phyloP scores from a whole-genome alignment of 2,329 filamentous ascomycete genomes.

The Hymenoscyphus infarciens region DNA sequence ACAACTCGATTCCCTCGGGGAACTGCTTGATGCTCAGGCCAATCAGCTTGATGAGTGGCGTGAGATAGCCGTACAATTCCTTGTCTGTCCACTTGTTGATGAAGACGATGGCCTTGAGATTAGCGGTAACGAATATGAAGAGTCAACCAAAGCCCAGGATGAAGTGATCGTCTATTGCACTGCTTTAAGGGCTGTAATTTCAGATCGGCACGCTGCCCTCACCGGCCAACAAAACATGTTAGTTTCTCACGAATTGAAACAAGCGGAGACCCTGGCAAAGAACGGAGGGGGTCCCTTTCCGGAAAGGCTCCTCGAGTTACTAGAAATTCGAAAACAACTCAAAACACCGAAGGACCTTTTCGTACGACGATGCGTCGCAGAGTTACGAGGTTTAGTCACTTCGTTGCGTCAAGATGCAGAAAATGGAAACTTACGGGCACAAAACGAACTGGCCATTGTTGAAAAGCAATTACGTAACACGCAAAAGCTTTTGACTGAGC shows the following conservation, averaged over 20 bases:
- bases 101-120: conserved; percentile 71
- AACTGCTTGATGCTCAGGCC: conserved; percentile 68
- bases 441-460: conserved; percentile 62
- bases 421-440: conserved; percentile 51
- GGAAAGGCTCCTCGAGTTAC: conserved; percentile 52
- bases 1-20: conserved; percentile 61
- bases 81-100: conserved; percentile 75
- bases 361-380: conserved; percentile 65
- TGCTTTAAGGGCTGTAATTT: conserved; percentile 68
- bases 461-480: conserved; percentile 59
- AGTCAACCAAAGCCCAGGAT: conserved; percentile 83
- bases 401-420: conserved; percentile 56
- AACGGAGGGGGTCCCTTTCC: conserved; percentile 69
- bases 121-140: conserved; percentile 86
- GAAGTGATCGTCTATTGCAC: conserved; percentile 85
- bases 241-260: conserved; percentile 67
- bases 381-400: conserved; percentile 61
- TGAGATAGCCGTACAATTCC: conserved; percentile 64
- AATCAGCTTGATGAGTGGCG: conserved; percentile 71
- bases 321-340: conserved; percentile 44
- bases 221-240: conserved; percentile 55
- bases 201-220: conserved; percentile 74
- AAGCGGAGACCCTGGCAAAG: conserved; percentile 57
- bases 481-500: conserved; percentile 50
- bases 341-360: conserved; percentile 55